Evolutionary conservation across 192 early-diverging fungal genomes (phyloP), one percentile per base, ranked within the genome.

Genomic region (Backusella psychrophila): DNA sequence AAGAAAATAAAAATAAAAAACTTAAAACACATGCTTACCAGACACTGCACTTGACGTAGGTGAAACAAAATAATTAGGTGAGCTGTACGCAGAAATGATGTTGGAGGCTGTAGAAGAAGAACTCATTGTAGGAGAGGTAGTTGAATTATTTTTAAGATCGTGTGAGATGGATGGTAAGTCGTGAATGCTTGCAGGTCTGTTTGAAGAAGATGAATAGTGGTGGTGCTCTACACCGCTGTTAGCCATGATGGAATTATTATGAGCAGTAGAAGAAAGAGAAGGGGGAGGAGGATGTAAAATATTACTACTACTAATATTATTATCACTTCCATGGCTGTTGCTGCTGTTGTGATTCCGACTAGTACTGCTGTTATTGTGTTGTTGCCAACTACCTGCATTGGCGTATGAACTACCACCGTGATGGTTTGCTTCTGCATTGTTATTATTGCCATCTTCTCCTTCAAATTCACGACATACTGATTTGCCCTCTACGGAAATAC

Each of bases 341-440:
- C 56, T 63, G 35, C 35, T 33, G 35, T 71, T 71, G 42, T 71
- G 70, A 71, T 71, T 71, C 42, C 29, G 42, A 71, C 70, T 41
- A 44, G 26, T 71, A 29, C 17, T 68, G 66, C 35, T 68, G 66
- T 68, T 68, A 36, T 68, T 68, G 70, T 71, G 70, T 71, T 44
- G 44, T 44, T 71, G 70, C 70, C 70, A 71, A 71, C 70, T 71
- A 71, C 42, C 70, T 71, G 70, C 70, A 71, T 71, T 71, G 70
- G 44, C 70, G 70, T 71, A 71, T 71, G 70, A 71, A 71, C 39
- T 41, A 49, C 39, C 26, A 71, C n/a, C 11, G 4, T 63, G 26
- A 63, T 63, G 9, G 56, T 29, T 63, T 63, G 12, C 56, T 29
- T 63, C 56, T 63, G 56, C 36, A 70, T 42, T 70, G 36, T n/a